Conservation (phyloP, 1,139 yeast genomes). For the Geotrichum europaeum region DNA sequence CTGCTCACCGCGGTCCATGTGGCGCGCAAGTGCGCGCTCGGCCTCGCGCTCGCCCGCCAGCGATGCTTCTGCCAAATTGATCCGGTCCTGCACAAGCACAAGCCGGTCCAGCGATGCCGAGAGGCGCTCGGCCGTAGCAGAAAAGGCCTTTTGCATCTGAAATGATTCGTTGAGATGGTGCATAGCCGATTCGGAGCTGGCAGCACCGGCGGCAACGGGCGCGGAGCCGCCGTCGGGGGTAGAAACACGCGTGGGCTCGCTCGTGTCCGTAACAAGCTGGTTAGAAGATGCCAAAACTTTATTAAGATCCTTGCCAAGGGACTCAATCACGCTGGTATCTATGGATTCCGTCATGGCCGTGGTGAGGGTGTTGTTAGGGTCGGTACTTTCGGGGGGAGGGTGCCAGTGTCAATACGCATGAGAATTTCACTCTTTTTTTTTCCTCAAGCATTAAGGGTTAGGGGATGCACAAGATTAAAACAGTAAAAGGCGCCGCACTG, state of each 20-base stretch:
- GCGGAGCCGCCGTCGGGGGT: neutral
- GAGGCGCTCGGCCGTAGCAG: neutral
- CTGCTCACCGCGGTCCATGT: neutral
- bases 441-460: neutral
- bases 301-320: neutral
- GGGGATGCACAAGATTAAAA: neutral
- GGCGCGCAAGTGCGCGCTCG: neutral
- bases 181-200: neutral
- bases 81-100: neutral
- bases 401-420: too few species aligned
- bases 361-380: neutral
- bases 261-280: neutral
- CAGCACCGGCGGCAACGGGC: neutral
- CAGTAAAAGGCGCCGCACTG: too few species aligned
- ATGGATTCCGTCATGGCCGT: neutral
- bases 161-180: neutral
- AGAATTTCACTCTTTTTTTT: too few species aligned
- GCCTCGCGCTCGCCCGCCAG: neutral
- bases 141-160: neutral
- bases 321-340: neutral
- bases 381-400: neutral
- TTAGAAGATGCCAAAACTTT: neutral
- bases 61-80: neutral
- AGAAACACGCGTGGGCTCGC: neutral
- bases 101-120: neutral